phyloP scores from a whole-genome alignment of 441 rosid genomes.

The Gossypium davidsonii region DNA sequence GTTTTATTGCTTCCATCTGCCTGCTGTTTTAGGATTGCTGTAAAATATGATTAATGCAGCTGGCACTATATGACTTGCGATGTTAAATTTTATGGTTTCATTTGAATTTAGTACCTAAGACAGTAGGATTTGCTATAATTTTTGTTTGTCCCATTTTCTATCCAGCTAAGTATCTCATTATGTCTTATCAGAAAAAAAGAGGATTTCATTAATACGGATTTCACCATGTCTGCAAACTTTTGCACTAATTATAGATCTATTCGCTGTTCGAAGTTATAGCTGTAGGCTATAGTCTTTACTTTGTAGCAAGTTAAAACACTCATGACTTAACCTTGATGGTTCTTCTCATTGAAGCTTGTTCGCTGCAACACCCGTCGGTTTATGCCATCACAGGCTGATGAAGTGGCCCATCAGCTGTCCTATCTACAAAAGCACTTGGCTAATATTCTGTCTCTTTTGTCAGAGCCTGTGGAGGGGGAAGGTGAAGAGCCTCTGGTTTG shows the following conservation, averaged over 20 bases:
- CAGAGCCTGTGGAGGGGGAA: conserved; percentile 82
- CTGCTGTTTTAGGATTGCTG: background rate
- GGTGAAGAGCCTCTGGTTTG: conserved; percentile 87
- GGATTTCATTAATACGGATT: background rate
- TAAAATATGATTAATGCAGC: background rate
- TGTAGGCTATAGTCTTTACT: background rate
- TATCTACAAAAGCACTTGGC: conserved; percentile 90
- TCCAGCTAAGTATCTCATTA: background rate
- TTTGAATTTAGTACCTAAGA: background rate
- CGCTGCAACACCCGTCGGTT: conserved; percentile 97
- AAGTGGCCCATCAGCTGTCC: conserved; percentile 92
- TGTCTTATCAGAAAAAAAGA: background rate
- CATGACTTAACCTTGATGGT: conserved; percentile 12
- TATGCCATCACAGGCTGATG: conserved; percentile 96
- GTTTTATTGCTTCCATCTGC: background rate
- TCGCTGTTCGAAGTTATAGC: background rate
- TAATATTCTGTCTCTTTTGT: conserved; percentile 77
- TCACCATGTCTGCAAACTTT: background rate
- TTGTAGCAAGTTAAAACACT: conserved; percentile 4
- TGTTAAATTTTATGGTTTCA: background rate
- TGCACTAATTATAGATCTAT: background rate
- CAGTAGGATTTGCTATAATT: background rate
- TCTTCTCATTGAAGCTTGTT: conserved; percentile 60
- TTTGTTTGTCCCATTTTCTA: too few species aligned
- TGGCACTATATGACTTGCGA: background rate